phyloP scores from a whole-genome alignment of 768 basidiomycete species.

The Amanita pseudoporphyria region DNA sequence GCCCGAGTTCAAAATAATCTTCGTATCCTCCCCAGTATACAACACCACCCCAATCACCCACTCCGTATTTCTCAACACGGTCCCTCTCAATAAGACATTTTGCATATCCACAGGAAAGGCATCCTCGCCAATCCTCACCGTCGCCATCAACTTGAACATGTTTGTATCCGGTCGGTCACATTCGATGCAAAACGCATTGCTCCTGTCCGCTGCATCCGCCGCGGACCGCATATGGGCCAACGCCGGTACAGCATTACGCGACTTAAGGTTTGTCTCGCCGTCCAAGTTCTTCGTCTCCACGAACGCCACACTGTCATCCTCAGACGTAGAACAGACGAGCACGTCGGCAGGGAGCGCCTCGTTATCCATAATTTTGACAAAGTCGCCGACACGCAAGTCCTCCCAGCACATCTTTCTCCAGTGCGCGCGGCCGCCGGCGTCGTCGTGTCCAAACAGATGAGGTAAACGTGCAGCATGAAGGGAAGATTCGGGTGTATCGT shows the following conservation, averaged over 20 bases:
- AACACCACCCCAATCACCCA: constrained; percentile 93
- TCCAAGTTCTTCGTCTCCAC: constrained; percentile 96
- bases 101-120: constrained; percentile 63
- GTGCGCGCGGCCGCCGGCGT: constrained; percentile 30
- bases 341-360: constrained; percentile 88
- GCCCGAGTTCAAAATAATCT: constrained; percentile 90
- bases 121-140: constrained; percentile 46
- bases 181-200: constrained; percentile 58
- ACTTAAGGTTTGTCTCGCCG: constrained; percentile 98
- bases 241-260: constrained; percentile 65
- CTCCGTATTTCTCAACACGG: constrained; percentile 80
- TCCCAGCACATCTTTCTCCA: constrained; percentile 77
- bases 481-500: constrained; percentile 11
- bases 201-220: constrained; percentile 40
- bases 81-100: constrained; percentile 81
- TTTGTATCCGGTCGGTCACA: constrained; percentile 85
- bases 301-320: constrained; percentile 87
- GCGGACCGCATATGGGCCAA: constrained; percentile 65
- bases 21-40: constrained; percentile 86
- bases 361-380: constrained; percentile 78
- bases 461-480: background rate
- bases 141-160: constrained; percentile 85
- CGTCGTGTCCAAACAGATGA: constrained; percentile 1
- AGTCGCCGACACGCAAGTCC: constrained; percentile 83
- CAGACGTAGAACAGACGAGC: constrained; percentile 83